These are phyloP conservation scores for Mediolabrus comicus DNA, from an alignment of 108 stramenopile species.

Conservation along the genomic window DNA sequence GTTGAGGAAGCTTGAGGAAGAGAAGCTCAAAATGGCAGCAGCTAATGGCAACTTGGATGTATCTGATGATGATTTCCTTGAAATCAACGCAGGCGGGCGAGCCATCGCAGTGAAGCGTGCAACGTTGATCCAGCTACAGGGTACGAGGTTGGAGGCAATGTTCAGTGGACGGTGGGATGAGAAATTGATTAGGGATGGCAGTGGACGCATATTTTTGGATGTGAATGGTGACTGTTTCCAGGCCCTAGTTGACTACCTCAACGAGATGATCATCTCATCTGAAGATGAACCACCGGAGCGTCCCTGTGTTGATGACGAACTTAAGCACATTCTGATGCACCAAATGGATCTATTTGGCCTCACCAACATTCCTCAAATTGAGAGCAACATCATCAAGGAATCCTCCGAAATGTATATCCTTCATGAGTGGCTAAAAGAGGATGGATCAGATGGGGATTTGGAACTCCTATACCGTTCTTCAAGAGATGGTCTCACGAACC, in stretches of 20 bases:
- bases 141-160: constrained; percentile 9
- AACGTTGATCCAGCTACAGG: not conserved
- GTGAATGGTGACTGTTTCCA: not conserved
- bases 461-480: not conserved
- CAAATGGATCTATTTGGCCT: not conserved
- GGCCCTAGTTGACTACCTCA: not conserved
- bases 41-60: constrained; percentile 6
- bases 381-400: constrained; percentile 1
- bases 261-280: not conserved
- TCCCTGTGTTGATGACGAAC: not conserved
- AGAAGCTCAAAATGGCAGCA: not conserved
- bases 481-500: not conserved
- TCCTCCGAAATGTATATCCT: not conserved
- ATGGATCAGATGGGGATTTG: not conserved
- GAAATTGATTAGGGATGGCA: not conserved
- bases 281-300: not conserved
- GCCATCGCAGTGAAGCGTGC: not conserved
- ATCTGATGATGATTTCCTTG: constrained; percentile 6
- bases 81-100: not conserved
- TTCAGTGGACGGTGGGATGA: constrained; percentile 28
- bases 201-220: constrained; percentile 15
- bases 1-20: not conserved
- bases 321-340: not conserved
- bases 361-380: not conserved
- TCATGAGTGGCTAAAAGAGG: constrained; percentile 6